A percentile compares a stretch with the other conserved stretches of the same genome.
Conservation (phyloP, 2,329 filamentous ascomycete genomes). For the Paecilomyces dactylethromorphus region DNA sequence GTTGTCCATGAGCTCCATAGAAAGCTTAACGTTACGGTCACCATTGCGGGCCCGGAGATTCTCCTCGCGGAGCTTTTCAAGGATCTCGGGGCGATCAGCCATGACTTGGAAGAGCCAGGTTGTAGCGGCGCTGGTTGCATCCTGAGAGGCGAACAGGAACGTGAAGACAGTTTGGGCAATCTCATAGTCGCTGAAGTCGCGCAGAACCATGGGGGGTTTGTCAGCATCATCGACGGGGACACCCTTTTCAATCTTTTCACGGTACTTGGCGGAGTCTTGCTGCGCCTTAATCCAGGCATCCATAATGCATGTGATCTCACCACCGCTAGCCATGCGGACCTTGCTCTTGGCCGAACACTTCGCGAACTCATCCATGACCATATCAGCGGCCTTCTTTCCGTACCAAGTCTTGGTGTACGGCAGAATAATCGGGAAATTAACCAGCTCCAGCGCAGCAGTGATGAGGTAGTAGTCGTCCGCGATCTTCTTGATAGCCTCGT, state of each 20-base stretch:
- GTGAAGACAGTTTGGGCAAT: conserved; percentile 92
- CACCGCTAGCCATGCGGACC: conserved; percentile 82
- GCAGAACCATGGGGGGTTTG: conserved; percentile 77
- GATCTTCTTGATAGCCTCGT: conserved; percentile 86
- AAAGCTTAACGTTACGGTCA: conserved; percentile 62
- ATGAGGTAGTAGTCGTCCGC: conserved; percentile 96
- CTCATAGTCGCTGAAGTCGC: conserved; percentile 83
- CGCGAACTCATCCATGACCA: conserved; percentile 82
- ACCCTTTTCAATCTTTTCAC: conserved; percentile 69
- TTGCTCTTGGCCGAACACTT: conserved; percentile 92
- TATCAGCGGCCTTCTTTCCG: conserved; percentile 89
- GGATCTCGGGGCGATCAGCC: conserved; percentile 86
- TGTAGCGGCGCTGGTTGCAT: conserved; percentile 86
- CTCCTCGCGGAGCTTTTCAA: conserved; percentile 87
- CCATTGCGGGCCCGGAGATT: conserved; percentile 72
- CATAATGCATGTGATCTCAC: conserved; percentile 85
- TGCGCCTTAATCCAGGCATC: conserved; percentile 90
- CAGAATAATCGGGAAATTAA: conserved; percentile 96
- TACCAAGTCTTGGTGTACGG: conserved; percentile 96
- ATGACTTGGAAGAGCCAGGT: conserved; percentile 95
- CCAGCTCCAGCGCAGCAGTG: conserved; percentile 88
- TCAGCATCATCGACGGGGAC: conserved; percentile 60
- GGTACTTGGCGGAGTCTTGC: conserved; percentile 76
- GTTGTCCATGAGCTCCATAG: conserved; percentile 80
- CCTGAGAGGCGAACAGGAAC: conserved; percentile 94